phyloP scores from a whole-genome alignment of 441 rosid species.

The Erodium trifolium region DNA sequence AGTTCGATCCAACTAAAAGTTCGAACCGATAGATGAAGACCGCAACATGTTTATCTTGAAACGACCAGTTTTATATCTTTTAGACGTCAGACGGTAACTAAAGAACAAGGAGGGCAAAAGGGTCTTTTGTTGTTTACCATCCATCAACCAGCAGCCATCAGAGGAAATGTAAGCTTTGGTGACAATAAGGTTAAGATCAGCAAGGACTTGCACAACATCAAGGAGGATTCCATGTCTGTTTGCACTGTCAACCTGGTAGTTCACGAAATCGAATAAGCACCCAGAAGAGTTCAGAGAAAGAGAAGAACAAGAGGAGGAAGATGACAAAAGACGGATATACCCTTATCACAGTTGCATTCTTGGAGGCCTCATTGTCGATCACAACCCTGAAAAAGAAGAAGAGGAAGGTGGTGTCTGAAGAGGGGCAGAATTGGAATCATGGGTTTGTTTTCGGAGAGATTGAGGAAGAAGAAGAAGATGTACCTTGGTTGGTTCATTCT shows the following conservation, averaged over 20 bases:
- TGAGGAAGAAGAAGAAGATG: neutral
- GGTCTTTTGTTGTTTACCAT: conserved; percentile 39
- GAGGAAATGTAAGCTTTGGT: conserved; percentile 82
- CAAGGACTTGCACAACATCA: conserved; percentile 83
- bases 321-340: conserved; percentile 14
- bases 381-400: conserved; percentile 27
- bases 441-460: too few relatives aligned
- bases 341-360: conserved; percentile 43
- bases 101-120: too few relatives aligned
- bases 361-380: conserved; percentile 37
- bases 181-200: conserved; percentile 77
- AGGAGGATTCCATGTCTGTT: conserved; percentile 83
- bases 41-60: too few relatives aligned
- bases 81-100: too few relatives aligned
- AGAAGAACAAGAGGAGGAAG: neutral
- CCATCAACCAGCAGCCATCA: conserved; percentile 98
- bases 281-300: neutral
- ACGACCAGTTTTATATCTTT: too few relatives aligned
- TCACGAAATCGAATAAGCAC: conserved; percentile 15
- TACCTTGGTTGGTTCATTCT: conserved; percentile 53
- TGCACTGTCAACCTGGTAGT: conserved; percentile 68
- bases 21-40: too few relatives aligned
- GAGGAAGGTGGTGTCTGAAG: neutral
- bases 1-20: too few relatives aligned
- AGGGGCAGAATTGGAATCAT: neutral